Percentiles rank a stretch among this genome's conserved stretches.
Conservation (phyloP, 225 moss, liverwort and hornwort genomes). For the Physcomitrium patens region DNA sequence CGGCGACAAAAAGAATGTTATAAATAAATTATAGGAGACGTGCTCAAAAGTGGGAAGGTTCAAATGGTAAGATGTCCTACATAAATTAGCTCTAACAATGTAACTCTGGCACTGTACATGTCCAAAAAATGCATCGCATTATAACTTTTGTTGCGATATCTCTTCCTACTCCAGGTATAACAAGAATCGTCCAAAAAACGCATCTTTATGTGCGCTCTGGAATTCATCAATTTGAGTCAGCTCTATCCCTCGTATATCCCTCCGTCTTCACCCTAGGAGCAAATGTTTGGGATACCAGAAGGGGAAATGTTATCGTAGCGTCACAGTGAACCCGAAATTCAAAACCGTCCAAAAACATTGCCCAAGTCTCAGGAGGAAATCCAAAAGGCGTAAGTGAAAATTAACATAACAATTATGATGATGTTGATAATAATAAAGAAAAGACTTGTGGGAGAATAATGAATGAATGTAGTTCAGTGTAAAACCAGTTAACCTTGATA, state of each 20-base stretch:
- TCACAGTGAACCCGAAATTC: slow-evolving; percentile 2
- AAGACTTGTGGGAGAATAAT: not conserved
- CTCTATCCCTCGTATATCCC: slow-evolving; percentile 32
- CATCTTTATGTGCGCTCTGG: not conserved
- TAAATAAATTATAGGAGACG: not conserved
- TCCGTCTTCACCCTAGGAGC: not conserved
- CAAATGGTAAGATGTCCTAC: not conserved
- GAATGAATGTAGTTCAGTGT: not conserved
- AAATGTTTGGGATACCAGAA: slow-evolving; percentile 54
- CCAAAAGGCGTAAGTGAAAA: not conserved
- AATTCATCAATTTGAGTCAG: slow-evolving; percentile 29
- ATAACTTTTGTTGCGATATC: not conserved
- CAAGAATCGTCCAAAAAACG: slow-evolving; percentile 9
- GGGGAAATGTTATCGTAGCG: not conserved
- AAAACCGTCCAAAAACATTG: not conserved
- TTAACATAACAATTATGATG: no score
- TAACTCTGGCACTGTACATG: slow-evolving; percentile 2
- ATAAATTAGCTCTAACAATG: slow-evolving; percentile 3
- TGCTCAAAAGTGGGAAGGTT: not conserved
- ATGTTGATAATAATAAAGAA: not conserved
- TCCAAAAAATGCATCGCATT: not conserved
- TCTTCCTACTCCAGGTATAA: not conserved
- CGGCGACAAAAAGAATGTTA: not conserved
- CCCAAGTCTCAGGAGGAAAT: not conserved
- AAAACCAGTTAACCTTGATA: slow-evolving; percentile 69